These are phyloP conservation scores for Fusarium siculi DNA, from an alignment of 2,329 filamentous ascomycete genomes.

Conservation along the genomic window DNA sequence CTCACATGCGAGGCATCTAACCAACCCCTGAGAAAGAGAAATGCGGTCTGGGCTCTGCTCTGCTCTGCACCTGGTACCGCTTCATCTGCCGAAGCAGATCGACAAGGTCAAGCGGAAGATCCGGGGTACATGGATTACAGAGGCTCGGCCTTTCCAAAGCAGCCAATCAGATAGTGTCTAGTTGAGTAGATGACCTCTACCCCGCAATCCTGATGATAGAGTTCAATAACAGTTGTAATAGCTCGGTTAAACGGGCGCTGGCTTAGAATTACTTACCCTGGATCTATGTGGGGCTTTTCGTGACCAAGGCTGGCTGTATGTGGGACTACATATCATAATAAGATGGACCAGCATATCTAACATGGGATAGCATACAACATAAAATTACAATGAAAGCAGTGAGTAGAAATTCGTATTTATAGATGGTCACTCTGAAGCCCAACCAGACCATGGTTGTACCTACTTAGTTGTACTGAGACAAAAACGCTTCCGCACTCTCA, in stretches of 20 bases:
- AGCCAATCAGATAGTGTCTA: not conserved
- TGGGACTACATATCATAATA: not conserved
- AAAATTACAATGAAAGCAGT: no score
- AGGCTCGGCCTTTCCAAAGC: not conserved
- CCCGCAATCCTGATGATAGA: not conserved
- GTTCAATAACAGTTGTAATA: not conserved
- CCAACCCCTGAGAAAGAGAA: not conserved
- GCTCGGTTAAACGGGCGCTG: not conserved
- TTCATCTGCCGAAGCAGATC: conserved; percentile 1
- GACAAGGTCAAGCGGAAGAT: not conserved
- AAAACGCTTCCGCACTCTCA: not conserved
- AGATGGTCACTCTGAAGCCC: rapidly evolving
- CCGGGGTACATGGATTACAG: not conserved
- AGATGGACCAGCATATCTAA: no score
- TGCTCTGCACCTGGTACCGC: not conserved
- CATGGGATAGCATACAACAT: no score
- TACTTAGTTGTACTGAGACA: not conserved
- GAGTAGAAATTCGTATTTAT: no score
- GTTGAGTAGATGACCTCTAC: not conserved
- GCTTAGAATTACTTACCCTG: rapidly evolving
- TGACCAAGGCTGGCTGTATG: not conserved
- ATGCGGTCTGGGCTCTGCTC: not conserved
- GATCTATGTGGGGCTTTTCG: not conserved
- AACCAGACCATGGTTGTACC: rapidly evolving
- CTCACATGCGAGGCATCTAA: not conserved